A percentile compares a stretch with the other conserved stretches of the same genome.
Evolutionary conservation across 495 filamentous ascomycete species (phyloP).

Genomic region (Podospora pseudopauciseta): DNA sequence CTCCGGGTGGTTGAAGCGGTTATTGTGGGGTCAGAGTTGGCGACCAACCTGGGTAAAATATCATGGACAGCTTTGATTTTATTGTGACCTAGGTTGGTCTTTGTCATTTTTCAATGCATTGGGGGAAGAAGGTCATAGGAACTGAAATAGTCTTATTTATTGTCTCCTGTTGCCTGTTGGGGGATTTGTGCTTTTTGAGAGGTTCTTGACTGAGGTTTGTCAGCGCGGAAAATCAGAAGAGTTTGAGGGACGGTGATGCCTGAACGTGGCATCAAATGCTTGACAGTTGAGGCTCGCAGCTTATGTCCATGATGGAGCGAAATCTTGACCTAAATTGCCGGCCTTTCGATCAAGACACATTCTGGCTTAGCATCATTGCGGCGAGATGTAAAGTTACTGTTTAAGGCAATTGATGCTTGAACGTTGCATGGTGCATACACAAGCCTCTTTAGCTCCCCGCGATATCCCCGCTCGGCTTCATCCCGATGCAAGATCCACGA

Average conservation of each 20-base stretch:
- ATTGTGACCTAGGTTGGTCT: too few relatives aligned
- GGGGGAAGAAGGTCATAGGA: not conserved
- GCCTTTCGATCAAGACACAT: too few relatives aligned
- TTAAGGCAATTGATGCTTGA: not conserved
- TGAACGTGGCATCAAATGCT: not conserved
- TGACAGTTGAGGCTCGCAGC: not conserved
- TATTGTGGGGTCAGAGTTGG: too few relatives aligned
- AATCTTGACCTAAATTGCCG: too few relatives aligned
- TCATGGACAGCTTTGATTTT: too few relatives aligned
- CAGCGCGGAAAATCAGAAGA: not conserved
- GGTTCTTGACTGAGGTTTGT: not conserved
- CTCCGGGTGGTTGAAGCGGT: not conserved
- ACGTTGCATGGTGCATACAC: not conserved
- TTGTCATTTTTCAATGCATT: not conserved
- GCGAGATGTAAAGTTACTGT: not conserved
- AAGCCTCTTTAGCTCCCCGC: not conserved
- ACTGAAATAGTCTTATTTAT: not conserved
- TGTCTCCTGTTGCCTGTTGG: not conserved
- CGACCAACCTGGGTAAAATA: too few relatives aligned
- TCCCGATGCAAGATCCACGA: not conserved
- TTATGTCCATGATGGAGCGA: not conserved
- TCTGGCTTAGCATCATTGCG: not conserved
- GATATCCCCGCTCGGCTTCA: not conserved
- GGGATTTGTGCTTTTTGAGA: too few relatives aligned
- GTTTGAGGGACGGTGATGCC: not conserved